Conservation (phyloP, 345 rosid genomes). For the Laguncularia racemosa region DNA sequence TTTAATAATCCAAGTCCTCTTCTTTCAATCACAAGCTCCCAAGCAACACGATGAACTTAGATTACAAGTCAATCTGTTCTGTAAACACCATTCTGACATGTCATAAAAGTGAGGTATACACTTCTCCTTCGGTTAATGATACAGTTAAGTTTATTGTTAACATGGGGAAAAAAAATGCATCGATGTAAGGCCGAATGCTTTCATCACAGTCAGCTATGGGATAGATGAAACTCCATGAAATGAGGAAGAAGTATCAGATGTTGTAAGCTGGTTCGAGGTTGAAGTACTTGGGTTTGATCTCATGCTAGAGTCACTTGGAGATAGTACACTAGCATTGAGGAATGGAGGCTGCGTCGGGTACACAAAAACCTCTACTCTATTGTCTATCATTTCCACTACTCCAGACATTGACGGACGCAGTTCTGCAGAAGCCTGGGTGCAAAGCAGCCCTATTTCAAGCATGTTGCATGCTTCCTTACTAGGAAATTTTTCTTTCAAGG, state of each 20-base stretch:
- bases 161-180: too few relatives aligned
- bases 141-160: too few relatives aligned
- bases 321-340: not conserved
- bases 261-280: slow-evolving; percentile 1
- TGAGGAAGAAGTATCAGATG: slow-evolving; percentile 2
- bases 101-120: too few relatives aligned
- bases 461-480: slow-evolving; percentile 5
- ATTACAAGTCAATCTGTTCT: too few relatives aligned
- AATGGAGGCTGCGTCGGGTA: slow-evolving; percentile 17
- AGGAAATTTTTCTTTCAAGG: slow-evolving; percentile 4
- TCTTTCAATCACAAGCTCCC: too few relatives aligned
- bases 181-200: too few relatives aligned
- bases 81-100: too few relatives aligned
- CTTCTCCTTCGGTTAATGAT: too few relatives aligned
- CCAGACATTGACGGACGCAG: slow-evolving; percentile 14
- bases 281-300: slow-evolving; percentile 1
- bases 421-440: slow-evolving; percentile 16
- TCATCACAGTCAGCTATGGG: too few relatives aligned
- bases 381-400: slow-evolving; percentile 10
- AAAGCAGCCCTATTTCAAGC: slow-evolving; percentile 14
- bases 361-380: not conserved
- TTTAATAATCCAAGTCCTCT: too few relatives aligned
- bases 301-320: slow-evolving; percentile 1
- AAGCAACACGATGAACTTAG: too few relatives aligned
- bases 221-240: not conserved